Evolutionary conservation across 2,329 filamentous ascomycete genomes (phyloP).

Genomic region (Knoxdaviesia proteae): DNA sequence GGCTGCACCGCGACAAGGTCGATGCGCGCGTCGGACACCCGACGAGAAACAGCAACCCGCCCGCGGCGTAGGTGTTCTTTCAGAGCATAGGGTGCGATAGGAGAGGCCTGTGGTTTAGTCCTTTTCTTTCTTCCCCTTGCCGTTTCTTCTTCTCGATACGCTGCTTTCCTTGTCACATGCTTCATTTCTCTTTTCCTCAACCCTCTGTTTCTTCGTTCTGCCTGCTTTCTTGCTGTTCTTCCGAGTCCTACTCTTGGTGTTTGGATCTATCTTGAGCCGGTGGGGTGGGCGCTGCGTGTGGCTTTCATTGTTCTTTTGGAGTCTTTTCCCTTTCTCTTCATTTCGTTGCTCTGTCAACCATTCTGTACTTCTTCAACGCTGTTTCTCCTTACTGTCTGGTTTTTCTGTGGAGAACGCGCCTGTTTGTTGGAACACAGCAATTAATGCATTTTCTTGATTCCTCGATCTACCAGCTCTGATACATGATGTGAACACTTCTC

Average conservation of each 20-base stretch:
- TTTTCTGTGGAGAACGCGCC: no score
- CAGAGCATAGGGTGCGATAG: background rate
- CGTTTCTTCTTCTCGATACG: background rate
- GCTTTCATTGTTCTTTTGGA: background rate
- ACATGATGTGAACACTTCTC: no score
- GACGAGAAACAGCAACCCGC: constrained; percentile 4
- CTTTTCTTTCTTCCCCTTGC: background rate
- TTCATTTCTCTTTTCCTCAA: background rate
- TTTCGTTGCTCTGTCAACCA: no score
- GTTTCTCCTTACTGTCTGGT: no score
- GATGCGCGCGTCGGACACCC: constrained; percentile 11
- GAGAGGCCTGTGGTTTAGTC: background rate
- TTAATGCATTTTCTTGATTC: no score
- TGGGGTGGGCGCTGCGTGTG: no score
- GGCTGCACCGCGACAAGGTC: constrained; percentile 55
- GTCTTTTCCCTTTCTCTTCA: background rate
- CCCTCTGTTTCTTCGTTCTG: background rate
- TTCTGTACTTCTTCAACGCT: no score
- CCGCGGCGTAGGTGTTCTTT: background rate
- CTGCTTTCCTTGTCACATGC: background rate
- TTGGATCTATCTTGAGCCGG: no score
- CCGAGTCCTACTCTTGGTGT: no score
- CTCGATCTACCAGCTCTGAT: no score
- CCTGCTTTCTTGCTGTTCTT: no score
- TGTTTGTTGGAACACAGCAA: no score